Evolutionary conservation across 225 moss, liverwort and hornwort species (phyloP), one percentile per base, ranked within the genome.

Genomic region (Straminergon stramineum): DNA sequence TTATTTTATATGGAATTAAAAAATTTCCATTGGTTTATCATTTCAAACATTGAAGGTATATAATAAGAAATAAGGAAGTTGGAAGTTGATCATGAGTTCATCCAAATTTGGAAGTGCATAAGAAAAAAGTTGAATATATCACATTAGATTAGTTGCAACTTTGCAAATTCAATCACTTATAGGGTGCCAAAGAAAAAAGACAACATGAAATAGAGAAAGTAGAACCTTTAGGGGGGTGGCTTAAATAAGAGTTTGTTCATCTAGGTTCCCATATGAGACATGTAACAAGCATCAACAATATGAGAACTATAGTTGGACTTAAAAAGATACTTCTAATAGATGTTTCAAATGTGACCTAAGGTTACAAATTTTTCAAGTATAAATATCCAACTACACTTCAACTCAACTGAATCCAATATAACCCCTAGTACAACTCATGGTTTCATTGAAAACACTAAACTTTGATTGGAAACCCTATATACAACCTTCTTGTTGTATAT

Each of bases 351-450:
- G 28, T 2, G 1, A 17, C 1, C 5, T 0, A 27, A 73, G 43
- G 5, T 71, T 27, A 41, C 2, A 43, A 43, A 27, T 27, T 9
- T 43, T 2, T 73, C 9, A 73, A 43, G 43, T 73, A 43, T 2
- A 3, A 1, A 28, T 27, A 27, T 16, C 10, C 26, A 27, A 73
- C 0, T 73, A 1, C 2, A 16, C 9, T 73, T 43, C 10, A 17
- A 45, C 0, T 28, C 45, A 45, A 45, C 17, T 17, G 45, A 45
- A 74, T 45, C 28, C 17, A 45, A 45, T 74, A 6, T 6, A 28
- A 74, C 3, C 17, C 6, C 16, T 10, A 45, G 2, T 0, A 0
- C 0, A 43, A 0, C 17, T 10, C 5, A 19, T 2, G 7, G 3
- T 31, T 51, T 75, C 19, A 75, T 31, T 31, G 12, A 51, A 51